Conservation (phyloP, 371 early-diverging fungal genomes). For the Zychaea mexicana region DNA sequence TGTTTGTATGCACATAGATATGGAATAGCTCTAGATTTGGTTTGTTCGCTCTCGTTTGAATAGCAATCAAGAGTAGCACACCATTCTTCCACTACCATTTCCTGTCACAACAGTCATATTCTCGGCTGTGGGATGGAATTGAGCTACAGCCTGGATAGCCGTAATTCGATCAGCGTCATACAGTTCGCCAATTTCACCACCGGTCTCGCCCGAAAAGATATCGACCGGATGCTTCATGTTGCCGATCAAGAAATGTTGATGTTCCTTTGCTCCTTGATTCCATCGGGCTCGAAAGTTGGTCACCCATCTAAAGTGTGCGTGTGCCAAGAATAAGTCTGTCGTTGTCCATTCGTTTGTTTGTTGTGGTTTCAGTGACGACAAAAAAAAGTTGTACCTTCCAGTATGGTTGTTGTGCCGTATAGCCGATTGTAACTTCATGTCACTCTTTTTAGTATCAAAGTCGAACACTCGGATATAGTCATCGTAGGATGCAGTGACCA, state of each 20-base stretch:
- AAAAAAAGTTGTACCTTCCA: constrained; percentile 65
- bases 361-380: too few relatives aligned
- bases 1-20: not conserved
- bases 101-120: constrained; percentile 33
- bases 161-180: constrained; percentile 58
- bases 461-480: constrained; percentile 56
- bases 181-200: constrained; percentile 49
- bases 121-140: constrained; percentile 63
- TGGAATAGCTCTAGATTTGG: too few relatives aligned
- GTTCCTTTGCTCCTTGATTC: constrained; percentile 46
- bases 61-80: constrained; percentile 43
- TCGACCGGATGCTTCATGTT: constrained; percentile 73
- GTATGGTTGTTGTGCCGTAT: constrained; percentile 72
- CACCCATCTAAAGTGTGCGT: constrained; percentile 68
- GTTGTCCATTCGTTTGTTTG: too few relatives aligned
- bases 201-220: constrained; percentile 63
- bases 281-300: constrained; percentile 76
- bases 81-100: constrained; percentile 48
- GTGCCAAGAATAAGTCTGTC: too few relatives aligned
- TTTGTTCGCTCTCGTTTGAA: too few relatives aligned
- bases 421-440: constrained; percentile 34
- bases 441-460: constrained; percentile 32
- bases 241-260: constrained; percentile 63
- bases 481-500: constrained; percentile 54
- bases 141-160: constrained; percentile 69